A percentile compares a stretch with the other conserved stretches of the same genome.
Conservation (phyloP, 208 protist species). For the Wallacemonas sp. region DNA sequence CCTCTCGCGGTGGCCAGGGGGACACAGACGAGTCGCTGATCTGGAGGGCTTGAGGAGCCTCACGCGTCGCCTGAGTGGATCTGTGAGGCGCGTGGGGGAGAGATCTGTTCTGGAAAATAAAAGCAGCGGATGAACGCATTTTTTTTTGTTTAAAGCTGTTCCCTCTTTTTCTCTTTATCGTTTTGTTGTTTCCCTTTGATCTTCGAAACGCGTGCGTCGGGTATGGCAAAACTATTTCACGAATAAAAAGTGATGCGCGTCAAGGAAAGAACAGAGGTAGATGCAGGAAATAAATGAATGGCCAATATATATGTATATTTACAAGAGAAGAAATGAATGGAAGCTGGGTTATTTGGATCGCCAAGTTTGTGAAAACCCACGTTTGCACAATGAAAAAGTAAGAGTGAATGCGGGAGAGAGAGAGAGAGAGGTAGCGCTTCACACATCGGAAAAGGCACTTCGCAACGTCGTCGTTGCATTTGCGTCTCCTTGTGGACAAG, state of each 20-base stretch:
- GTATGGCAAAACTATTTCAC: too few relatives aligned
- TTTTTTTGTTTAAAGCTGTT: background rate
- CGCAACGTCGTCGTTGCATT: too few relatives aligned
- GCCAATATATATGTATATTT: background rate
- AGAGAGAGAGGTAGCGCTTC: background rate
- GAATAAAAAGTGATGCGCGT: too few relatives aligned
- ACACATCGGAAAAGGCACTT: too few relatives aligned
- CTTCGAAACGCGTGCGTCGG: too few relatives aligned
- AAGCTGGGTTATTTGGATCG: too few relatives aligned
- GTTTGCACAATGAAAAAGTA: background rate
- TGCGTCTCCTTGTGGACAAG: background rate
- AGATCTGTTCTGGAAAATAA: slow-evolving; percentile 11
- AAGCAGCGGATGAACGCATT: background rate
- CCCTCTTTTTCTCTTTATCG: too few relatives aligned
- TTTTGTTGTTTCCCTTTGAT: background rate
- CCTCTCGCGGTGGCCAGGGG: too few relatives aligned
- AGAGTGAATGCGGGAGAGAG: background rate
- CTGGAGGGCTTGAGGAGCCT: too few relatives aligned
- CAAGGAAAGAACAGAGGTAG: background rate
- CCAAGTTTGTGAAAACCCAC: background rate
- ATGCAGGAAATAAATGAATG: background rate
- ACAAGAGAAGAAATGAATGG: background rate
- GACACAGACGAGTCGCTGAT: too few relatives aligned
- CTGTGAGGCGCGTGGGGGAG: too few relatives aligned
- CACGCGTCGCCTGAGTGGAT: too few relatives aligned